A percentile compares a stretch with the other conserved stretches of the same genome.
Conservation (phyloP, 2,329 filamentous ascomycete genomes). For the Fusarium guadeloupense region DNA sequence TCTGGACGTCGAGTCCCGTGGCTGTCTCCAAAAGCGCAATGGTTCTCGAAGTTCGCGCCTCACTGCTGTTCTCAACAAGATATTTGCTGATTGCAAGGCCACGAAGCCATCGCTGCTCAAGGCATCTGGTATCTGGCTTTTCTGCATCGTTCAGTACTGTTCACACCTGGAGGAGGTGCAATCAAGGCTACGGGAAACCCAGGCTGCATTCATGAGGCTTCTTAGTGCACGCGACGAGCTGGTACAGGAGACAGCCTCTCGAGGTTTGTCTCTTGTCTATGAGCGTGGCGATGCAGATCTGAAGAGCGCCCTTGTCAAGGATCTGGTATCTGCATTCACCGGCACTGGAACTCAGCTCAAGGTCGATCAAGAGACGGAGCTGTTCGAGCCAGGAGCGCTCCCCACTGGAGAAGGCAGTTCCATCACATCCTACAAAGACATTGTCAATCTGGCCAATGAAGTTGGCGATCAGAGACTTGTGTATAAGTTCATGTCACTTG, state of each 20-base stretch:
- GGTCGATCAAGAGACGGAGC: conserved; percentile 88
- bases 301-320: conserved; percentile 83
- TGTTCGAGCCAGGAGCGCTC: conserved; percentile 90
- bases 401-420: conserved; percentile 90
- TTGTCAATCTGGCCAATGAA: conserved; percentile 93
- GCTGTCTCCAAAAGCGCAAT: conserved; percentile 47
- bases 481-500: conserved; percentile 98
- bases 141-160: conserved; percentile 90
- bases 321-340: conserved; percentile 89
- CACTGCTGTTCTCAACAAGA: conserved; percentile 70
- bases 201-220: conserved; percentile 87
- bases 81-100: conserved; percentile 79
- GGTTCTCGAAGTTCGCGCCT: conserved; percentile 56
- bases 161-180: conserved; percentile 81
- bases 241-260: conserved; percentile 93
- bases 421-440: conserved; percentile 96
- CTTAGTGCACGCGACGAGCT: conserved; percentile 90
- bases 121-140: conserved; percentile 93
- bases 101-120: conserved; percentile 91
- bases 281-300: conserved; percentile 86
- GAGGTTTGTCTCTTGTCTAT: conserved; percentile 91
- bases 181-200: conserved; percentile 76
- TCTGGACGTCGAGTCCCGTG: conserved; percentile 73
- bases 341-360: conserved; percentile 78
- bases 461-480: conserved; percentile 96